Conservation (phyloP, 805 yeast species). For the Starmerella bacillaris region DNA sequence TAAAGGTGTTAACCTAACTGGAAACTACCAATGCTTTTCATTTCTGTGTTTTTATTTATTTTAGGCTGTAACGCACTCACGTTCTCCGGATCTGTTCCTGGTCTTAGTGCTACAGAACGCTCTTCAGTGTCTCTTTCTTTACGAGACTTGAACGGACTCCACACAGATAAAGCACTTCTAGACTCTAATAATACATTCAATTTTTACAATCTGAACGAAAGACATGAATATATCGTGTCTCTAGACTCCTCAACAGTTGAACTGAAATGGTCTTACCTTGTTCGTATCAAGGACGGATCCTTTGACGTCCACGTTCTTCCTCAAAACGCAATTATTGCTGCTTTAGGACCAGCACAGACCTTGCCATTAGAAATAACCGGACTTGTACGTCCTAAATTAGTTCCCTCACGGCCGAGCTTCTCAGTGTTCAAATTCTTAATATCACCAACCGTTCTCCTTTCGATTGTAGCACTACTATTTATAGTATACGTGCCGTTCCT, state of each 20-base stretch:
- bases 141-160: constrained; percentile 4
- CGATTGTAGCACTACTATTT: constrained; percentile 20
- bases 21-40: too few relatives aligned
- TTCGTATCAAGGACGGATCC: constrained; percentile 14
- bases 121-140: constrained; percentile 6
- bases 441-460: constrained; percentile 24
- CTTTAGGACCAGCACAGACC: constrained; percentile 19
- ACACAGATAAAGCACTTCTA: constrained; percentile 5
- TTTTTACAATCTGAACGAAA: constrained; percentile 7
- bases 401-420: constrained; percentile 18
- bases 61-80: too few relatives aligned
- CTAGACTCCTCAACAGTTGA: constrained; percentile 12
- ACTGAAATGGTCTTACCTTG: constrained; percentile 7
- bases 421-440: constrained; percentile 20
- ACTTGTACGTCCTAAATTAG: constrained; percentile 6
- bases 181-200: constrained; percentile 11
- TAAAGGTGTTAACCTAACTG: too few relatives aligned
- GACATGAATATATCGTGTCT: constrained; percentile 8
- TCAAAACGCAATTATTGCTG: constrained; percentile 19
- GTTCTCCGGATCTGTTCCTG: constrained; percentile 4
- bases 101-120: constrained; percentile 2
- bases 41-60: too few relatives aligned
- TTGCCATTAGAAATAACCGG: constrained; percentile 20
- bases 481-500: constrained; percentile 22
- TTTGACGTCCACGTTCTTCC: constrained; percentile 17